phyloP scores from a whole-genome alignment of 805 yeast species.

The Metschnikowia santaceciliae region DNA sequence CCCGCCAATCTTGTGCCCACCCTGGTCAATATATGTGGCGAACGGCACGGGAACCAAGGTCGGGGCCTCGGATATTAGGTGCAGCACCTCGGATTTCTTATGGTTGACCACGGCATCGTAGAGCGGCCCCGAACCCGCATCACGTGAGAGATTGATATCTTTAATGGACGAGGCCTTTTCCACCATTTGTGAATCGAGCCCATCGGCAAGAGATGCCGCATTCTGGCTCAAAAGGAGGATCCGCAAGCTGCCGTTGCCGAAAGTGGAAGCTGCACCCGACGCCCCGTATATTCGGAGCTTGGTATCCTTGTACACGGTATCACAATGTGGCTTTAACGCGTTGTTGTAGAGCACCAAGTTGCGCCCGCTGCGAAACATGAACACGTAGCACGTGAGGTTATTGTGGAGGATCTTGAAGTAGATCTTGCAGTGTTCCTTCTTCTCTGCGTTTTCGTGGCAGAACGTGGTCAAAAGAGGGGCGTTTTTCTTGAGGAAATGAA shows the following conservation, averaged over 20 bases:
- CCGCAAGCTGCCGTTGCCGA: conserved; percentile 29
- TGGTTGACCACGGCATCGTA: conserved; percentile 21
- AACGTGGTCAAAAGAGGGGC: conserved; percentile 27
- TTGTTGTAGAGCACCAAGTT: conserved; percentile 24
- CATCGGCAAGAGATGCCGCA: conserved; percentile 22
- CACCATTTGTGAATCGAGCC: conserved; percentile 12
- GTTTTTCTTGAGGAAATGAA: conserved; percentile 23
- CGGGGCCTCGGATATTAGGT: conserved; percentile 15
- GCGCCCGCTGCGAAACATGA: conserved; percentile 20
- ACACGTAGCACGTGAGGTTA: conserved; percentile 27
- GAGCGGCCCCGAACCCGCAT: conserved; percentile 8
- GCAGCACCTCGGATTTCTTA: conserved; percentile 19
- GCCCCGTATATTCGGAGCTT: conserved; percentile 30
- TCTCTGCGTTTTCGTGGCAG: conserved; percentile 12
- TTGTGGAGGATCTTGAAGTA: conserved; percentile 27
- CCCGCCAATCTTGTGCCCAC: conserved; percentile 20
- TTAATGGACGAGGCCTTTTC: conserved; percentile 5
- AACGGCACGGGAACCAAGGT: conserved; percentile 25
- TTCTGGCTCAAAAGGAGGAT: conserved; percentile 19
- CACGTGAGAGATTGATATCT: conserved; percentile 10
- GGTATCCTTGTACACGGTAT: conserved; percentile 24
- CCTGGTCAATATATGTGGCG: conserved; percentile 29
- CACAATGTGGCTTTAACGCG: conserved; percentile 29
- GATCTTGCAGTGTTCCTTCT: conserved; percentile 26
- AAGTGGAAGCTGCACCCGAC: conserved; percentile 32